A percentile compares a stretch with the other conserved stretches of the same genome.
phyloP scores from a whole-genome alignment of 371 early-diverging fungal genomes.

The Sporodiniella umbellata region DNA sequence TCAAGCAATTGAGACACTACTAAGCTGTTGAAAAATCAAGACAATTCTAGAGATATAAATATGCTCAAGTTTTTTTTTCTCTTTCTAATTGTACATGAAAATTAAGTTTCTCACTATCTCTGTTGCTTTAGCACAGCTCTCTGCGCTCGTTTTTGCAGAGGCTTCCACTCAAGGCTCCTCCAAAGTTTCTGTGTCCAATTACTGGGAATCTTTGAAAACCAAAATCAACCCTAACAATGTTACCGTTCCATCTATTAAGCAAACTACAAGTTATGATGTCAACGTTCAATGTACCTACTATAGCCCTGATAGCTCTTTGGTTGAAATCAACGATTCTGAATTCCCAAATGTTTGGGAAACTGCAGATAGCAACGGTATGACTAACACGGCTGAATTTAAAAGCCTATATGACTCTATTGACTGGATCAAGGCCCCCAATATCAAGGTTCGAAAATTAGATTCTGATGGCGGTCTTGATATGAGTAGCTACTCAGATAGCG shows the following conservation, averaged over 20 bases:
- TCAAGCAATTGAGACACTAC: not conserved
- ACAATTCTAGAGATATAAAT: too few species aligned
- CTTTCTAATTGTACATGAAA: constrained; percentile 17
- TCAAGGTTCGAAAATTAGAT: constrained; percentile 15
- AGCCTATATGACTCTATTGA: constrained; percentile 33
- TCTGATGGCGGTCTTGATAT: constrained; percentile 25
- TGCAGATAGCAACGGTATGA: constrained; percentile 37
- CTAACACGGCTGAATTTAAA: constrained; percentile 29
- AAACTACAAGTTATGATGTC: constrained; percentile 1
- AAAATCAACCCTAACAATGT: constrained; percentile 1
- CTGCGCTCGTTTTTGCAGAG: constrained; percentile 11
- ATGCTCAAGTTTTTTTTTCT: not conserved
- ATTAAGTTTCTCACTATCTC: constrained; percentile 25
- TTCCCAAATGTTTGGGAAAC: constrained; percentile 36
- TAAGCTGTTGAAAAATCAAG: too few species aligned
- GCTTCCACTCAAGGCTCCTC: too few species aligned
- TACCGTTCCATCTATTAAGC: constrained; percentile 3
- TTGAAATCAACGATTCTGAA: constrained; percentile 25
- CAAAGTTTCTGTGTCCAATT: constrained; percentile 7
- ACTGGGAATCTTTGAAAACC: constrained; percentile 11
- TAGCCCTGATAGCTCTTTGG: constrained; percentile 11
- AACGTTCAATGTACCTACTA: constrained; percentile 4
- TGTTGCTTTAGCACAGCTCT: constrained; percentile 13
- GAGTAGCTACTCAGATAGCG: constrained; percentile 17
- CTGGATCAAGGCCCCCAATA: constrained; percentile 34